Conservation (phyloP, 208 protist species). For the Trypanosoma brucei region DNA sequence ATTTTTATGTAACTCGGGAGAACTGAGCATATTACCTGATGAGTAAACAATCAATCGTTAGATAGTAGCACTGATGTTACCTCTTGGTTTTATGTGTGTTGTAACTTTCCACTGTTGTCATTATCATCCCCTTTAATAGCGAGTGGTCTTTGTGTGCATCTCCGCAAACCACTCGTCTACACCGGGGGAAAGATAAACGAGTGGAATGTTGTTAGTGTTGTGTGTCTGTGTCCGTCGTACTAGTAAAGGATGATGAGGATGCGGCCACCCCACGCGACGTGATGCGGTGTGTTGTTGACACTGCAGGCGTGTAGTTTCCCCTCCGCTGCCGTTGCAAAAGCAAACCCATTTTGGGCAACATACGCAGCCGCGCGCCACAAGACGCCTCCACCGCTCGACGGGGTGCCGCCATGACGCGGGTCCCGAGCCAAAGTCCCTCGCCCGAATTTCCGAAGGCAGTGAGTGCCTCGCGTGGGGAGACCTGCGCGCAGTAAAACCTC, state of each 20-base stretch:
- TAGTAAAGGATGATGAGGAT: slow-evolving; percentile 12
- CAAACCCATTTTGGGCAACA: slow-evolving; percentile 53
- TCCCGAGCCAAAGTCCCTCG: slow-evolving; percentile 79
- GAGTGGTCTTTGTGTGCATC: slow-evolving; percentile 23
- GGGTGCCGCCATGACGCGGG: slow-evolving; percentile 27
- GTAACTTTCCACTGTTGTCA: slow-evolving; percentile 48
- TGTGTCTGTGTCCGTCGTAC: too few relatives aligned
- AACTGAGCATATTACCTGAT: slow-evolving; percentile 44
- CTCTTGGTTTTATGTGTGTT: slow-evolving; percentile 26
- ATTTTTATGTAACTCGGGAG: slow-evolving; percentile 63
- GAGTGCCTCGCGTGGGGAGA: slow-evolving; percentile 52
- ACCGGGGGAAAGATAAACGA: slow-evolving; percentile 14
- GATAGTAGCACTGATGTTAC: slow-evolving; percentile 44
- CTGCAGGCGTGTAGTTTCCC: not conserved
- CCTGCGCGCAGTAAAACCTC: slow-evolving; percentile 34
- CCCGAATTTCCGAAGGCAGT: slow-evolving; percentile 34
- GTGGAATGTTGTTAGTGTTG: too few relatives aligned
- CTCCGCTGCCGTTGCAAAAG: slow-evolving; percentile 29
- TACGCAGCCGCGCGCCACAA: slow-evolving; percentile 23
- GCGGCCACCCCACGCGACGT: not conserved
- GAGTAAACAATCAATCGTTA: slow-evolving; percentile 73
- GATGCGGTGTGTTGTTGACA: not conserved
- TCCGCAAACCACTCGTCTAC: slow-evolving; percentile 45
- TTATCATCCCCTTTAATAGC: slow-evolving; percentile 30
- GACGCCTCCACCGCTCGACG: slow-evolving; percentile 26